A percentile compares a stretch with the other conserved stretches of the same genome.
Conservation (phyloP, 768 basidiomycete genomes). For the Galerina marginata region DNA sequence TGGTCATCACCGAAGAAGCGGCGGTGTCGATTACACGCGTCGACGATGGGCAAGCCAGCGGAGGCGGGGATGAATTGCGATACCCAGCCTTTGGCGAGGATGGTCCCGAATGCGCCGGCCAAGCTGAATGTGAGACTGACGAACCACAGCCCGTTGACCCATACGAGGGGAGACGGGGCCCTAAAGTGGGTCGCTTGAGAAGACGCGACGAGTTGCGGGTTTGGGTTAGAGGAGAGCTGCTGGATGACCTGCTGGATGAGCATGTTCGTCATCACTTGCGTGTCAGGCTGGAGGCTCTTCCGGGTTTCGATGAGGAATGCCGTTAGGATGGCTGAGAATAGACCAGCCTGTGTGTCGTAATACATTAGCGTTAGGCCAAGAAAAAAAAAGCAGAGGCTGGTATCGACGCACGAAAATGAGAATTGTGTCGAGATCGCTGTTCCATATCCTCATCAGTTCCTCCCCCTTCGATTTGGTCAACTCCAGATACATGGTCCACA, state of each 20-base stretch:
- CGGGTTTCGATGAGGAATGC: constrained; percentile 27
- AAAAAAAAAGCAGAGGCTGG: neutral
- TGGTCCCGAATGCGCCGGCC: constrained; percentile 33
- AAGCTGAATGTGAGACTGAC: constrained; percentile 31
- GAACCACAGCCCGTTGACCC: constrained; percentile 31
- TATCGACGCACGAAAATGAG: constrained; percentile 17
- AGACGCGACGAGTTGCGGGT: neutral
- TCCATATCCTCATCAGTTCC: constrained; percentile 21
- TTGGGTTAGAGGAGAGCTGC: neutral
- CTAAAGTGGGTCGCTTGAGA: constrained; percentile 4
- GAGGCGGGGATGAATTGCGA: constrained; percentile 22
- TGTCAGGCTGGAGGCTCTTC: constrained; percentile 19
- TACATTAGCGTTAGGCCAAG: neutral
- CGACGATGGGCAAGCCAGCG: constrained; percentile 18
- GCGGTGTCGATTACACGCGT: constrained; percentile 25
- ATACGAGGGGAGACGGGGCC: constrained; percentile 17
- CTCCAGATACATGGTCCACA: constrained; percentile 21
- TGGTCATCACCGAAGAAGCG: constrained; percentile 21
- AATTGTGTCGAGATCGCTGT: constrained; percentile 21
- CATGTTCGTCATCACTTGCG: constrained; percentile 18
- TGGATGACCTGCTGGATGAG: constrained; percentile 13
- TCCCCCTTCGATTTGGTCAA: constrained; percentile 19
- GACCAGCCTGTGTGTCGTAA: constrained; percentile 21
- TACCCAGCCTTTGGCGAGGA: constrained; percentile 29
- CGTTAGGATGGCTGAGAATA: constrained; percentile 28